Base-by-base conservation (phyloP, 768 basidiomycete species). In the Tulasnella sp. region DNA sequence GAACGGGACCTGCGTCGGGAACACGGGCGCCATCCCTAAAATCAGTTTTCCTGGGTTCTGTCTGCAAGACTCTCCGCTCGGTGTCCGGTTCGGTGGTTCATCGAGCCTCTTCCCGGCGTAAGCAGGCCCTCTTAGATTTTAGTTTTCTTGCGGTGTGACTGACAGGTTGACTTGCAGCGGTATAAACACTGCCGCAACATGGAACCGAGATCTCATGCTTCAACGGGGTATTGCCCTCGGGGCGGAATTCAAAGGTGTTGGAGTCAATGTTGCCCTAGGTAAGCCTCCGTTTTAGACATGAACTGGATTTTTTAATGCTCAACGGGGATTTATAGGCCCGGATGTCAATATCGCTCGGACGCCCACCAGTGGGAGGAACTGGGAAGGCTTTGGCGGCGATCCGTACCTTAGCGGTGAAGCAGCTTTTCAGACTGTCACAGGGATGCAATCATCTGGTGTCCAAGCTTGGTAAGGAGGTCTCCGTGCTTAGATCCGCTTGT, bases 231-330 rank as follows among this genome's bases (percentile, higher is more conserved):
- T 67, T 15, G 79, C 80, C 7, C 76, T 85, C 67, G 84, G 82
- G 1, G 67, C 73, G 26, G 85, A 85, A 66, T 80, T 80, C 70
- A 73, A 73, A 45, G 80, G 77, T 45, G 81, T 82, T 68, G 84
- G 84, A 23, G 76, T 80, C 9, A 68, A 84, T 68, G 64, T 73
- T 41, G 71, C 69, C 10, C 44, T 61, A 13, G 61, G 34, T 52
- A 48, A 48, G 47, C 11, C 5, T 5, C 15, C 15, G 34, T 5
- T 38, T 5, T 15, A 7, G 34, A 7, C 34, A 7, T 38, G 7
- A 15, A 7, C 34, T 38, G 5, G 34, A 34, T 56, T 23, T 38
- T 10, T 7, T 23, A 47, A 19, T 7, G 17, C 26, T 9, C n/a
- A n/a, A 48, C 27, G 19, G 7, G n/a, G 47, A 5, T n/a, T 7